Evolutionary conservation across 352 stramenopile species (phyloP).

Genomic region (Globisporangium lucens): DNA sequence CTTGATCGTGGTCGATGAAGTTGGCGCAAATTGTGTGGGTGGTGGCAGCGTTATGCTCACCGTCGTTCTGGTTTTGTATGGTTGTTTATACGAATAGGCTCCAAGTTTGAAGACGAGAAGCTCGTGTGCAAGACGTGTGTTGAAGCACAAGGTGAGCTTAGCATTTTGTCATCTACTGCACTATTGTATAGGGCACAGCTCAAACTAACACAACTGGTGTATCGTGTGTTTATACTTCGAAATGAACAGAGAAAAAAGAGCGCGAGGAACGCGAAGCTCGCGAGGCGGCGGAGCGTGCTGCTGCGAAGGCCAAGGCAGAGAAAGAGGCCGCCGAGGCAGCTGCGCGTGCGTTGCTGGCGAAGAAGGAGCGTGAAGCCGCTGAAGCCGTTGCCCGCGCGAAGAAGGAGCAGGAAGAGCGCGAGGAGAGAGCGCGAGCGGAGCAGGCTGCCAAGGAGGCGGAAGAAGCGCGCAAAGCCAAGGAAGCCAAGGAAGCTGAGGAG

Average conservation of each 20-base stretch:
- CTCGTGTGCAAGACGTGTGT: constrained; percentile 58
- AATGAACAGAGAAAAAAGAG: constrained; percentile 24
- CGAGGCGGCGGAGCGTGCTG: constrained; percentile 46
- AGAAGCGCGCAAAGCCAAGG: constrained; percentile 14
- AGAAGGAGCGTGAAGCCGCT: constrained; percentile 45
- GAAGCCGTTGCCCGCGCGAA: constrained; percentile 40
- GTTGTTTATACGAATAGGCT: constrained; percentile 6
- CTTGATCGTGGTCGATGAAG: neutral
- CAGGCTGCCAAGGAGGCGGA: constrained; percentile 27
- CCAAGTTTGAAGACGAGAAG: constrained; percentile 50
- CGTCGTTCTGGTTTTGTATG: neutral
- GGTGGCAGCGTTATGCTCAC: neutral
- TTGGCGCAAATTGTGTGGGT: neutral
- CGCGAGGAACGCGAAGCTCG: constrained; percentile 50
- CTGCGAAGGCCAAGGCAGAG: constrained; percentile 43
- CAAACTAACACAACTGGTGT: neutral
- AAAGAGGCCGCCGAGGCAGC: constrained; percentile 49
- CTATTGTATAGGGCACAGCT: neutral
- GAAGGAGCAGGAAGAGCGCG: constrained; percentile 44
- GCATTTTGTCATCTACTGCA: neutral
- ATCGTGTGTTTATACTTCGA: neutral
- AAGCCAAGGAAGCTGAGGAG: constrained; percentile 24
- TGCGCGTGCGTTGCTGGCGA: constrained; percentile 32
- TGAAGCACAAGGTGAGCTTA: constrained; percentile 36
- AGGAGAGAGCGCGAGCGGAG: constrained; percentile 23